Base-by-base conservation (phyloP, 164 flowering plant species). In the Dillenia turbinata region DNA sequence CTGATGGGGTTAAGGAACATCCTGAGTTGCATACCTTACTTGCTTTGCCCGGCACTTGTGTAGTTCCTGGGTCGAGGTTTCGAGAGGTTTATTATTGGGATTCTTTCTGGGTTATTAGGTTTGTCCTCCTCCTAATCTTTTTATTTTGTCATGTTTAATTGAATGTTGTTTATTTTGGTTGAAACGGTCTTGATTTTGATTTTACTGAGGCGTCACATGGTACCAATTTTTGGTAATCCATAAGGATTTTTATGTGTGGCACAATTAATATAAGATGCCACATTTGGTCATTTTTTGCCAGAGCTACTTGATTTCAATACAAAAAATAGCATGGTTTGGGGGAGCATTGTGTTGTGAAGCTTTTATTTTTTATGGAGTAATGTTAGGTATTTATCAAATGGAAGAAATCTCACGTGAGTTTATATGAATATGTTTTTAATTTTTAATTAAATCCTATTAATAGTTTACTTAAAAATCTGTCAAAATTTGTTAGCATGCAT, bases 71-170 rank as follows among this genome's bases (percentile, higher is more conserved):
- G 9, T 89, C 96, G 1, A 56, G 99, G 63, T 94, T 91, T 56
- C 67, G 84, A 47, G 99, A 94, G 83, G 88, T 91, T 62, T 88
- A 94, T 68, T 94, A 94, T 55, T 94, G 99, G 99, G 99, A 94
- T 81, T 87, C 96, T 63, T 94, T 85, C 49, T 91, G 97, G 96
- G 83, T 89, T 0, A 89, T 91, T 44, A 84, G 95, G 99, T 94
- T 12, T 24, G 72, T 74, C 12, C 47, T 46, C 13, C 16, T 16
- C 8, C 22, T 16, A 15, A 8, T 2, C 10, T 6, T 48, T 11
- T 22, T 22, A 14, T 49, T 53, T 52, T 47, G 43, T 22, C 10
- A 15, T 10, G 47, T 22, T 49, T 61, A 44, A 10, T 40, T 52
- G 17, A n/a, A 22, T 64, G 16, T 13, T 64, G 12, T 5, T 48